phyloP scores from a whole-genome alignment of 805 yeast species.

The Ogataea parapolymorpha region DNA sequence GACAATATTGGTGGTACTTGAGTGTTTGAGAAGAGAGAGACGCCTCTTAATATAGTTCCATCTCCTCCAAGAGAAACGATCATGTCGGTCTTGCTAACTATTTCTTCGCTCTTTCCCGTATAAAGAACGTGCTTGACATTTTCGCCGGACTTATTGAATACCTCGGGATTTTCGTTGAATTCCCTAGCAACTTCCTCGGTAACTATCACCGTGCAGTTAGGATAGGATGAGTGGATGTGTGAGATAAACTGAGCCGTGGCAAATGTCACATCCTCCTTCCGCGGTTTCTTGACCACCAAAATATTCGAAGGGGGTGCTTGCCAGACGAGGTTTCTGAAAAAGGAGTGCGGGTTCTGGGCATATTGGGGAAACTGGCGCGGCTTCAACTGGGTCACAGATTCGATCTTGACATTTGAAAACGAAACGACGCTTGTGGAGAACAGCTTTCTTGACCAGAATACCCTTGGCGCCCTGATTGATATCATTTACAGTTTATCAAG shows the following conservation, averaged over 20 bases:
- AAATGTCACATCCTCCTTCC: slow-evolving; percentile 58
- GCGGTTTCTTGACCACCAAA: slow-evolving; percentile 80
- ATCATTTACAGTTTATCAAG: slow-evolving; percentile 2
- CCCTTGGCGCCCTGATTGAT: background rate
- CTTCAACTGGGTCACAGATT: slow-evolving; percentile 13
- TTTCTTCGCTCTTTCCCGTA: slow-evolving; percentile 57
- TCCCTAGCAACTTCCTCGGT: slow-evolving; percentile 74
- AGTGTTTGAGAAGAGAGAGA: slow-evolving; percentile 66
- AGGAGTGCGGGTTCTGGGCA: slow-evolving; percentile 53
- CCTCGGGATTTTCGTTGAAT: slow-evolving; percentile 10
- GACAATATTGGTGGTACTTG: slow-evolving; percentile 86
- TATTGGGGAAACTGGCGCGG: slow-evolving; percentile 45
- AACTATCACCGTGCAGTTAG: slow-evolving; percentile 72
- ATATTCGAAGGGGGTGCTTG: slow-evolving; percentile 69
- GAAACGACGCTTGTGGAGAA: background rate
- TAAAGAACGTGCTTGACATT: slow-evolving; percentile 38
- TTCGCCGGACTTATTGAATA: background rate
- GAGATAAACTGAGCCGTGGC: slow-evolving; percentile 66
- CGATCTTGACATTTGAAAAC: slow-evolving; percentile 1
- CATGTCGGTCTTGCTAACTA: slow-evolving; percentile 68
- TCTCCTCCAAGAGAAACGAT: slow-evolving; percentile 94
- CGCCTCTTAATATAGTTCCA: slow-evolving; percentile 86
- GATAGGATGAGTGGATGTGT: slow-evolving; percentile 59
- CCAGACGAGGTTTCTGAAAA: slow-evolving; percentile 67
- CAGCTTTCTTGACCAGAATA: background rate